Evolutionary conservation across 371 early-diverging fungal genomes (phyloP), one percentile per base, ranked within the genome.

Genomic region (Homolaphlyctis polyrhiza): DNA sequence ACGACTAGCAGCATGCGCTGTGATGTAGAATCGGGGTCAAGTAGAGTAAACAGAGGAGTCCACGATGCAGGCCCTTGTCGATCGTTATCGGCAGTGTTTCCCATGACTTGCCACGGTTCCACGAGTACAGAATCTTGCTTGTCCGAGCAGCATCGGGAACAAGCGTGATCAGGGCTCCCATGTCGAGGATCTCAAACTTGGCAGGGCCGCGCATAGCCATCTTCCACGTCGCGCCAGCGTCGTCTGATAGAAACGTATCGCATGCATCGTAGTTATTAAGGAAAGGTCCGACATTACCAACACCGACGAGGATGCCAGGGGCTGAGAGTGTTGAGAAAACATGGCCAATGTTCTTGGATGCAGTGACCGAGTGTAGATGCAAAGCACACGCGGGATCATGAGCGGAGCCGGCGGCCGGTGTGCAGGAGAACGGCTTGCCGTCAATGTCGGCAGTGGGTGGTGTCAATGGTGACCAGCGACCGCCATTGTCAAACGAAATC

Each of bases 401-500:
- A 54, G 47, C 54, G 55, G 35, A 60, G 58, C 23, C 47, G 25
- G 13, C 71, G 25, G 65, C 47, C 16, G 65, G 61, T 23, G 64
- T 71, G 70, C 86, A 86, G 0, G 67, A 57, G 67, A 80, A 85
- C 6, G 58, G 35, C 5, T 78, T 70, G 27, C 82, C 86, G 5
- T 75, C 66, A 4, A 64, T 64, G 63, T 85, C 81, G 35, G 52
- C 71, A 0, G 54, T 58, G 28, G 88, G 88, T 8, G 89, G 81
- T 23, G 73, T 66, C 23, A 95, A 71, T 30, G 79, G 74, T 28
- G 72, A 74, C 94, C 93, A 94, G 29, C 73, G 79, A 3, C 84
- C 82, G 35, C 95, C 96, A 66, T 94, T 92, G 69, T 95, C 89
- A 67, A 91, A 95, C 30, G 95, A 89, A 57, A 97, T 91, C 33